Base-by-base conservation (phyloP, 2,329 filamentous ascomycete species). In the Hypoxylon sp. region DNA sequence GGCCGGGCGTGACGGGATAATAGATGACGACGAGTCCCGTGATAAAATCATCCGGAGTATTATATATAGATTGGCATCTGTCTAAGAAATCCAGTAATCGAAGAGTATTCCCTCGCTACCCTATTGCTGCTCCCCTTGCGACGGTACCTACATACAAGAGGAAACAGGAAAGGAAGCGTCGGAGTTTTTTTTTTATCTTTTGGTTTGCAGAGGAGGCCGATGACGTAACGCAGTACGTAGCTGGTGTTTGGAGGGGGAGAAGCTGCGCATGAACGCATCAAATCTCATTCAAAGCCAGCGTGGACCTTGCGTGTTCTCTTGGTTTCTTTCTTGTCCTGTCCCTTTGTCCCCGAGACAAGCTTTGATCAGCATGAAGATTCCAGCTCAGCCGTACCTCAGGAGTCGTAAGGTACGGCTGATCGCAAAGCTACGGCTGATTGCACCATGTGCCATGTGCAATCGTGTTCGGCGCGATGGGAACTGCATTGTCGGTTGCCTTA, bases 31-130 rank as follows among this genome's bases (percentile, higher is more conserved):
- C 7, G 38, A 53, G 37, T 60, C 60, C 52, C 52, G 55, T 62
- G 60, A 60, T 51, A 52, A 56, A 59, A 57, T 60, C 56, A 62
- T 60, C 20, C 31, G 56, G 38, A 48, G 45, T 42, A 43, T 47
- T 53, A 42, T 46, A 45, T 18, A 57, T 43, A 40, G 11, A 11
- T n/a, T 40, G n/a, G 10, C 18, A 45, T n/a, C 37, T 29, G 42
- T 38, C 33, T n/a, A n/a, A n/a, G n/a, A n/a, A n/a, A n/a, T n/a
- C n/a, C n/a, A n/a, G n/a, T 26, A 11, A 24, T 42, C 26, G 13
- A 26, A n/a, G 9, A n/a, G 10, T 15, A 42, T 26, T 42, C 38
- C 31, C 21, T 52, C 38, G 38, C 29, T 42, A 20, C 2, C 41
- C 21, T 53, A n/a, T 24, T 37, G 11, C n/a, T 55, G 33, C 21